Evolutionary conservation across 257 asterid genomes (phyloP).

Genomic region (Nicotiana paniculata): DNA sequence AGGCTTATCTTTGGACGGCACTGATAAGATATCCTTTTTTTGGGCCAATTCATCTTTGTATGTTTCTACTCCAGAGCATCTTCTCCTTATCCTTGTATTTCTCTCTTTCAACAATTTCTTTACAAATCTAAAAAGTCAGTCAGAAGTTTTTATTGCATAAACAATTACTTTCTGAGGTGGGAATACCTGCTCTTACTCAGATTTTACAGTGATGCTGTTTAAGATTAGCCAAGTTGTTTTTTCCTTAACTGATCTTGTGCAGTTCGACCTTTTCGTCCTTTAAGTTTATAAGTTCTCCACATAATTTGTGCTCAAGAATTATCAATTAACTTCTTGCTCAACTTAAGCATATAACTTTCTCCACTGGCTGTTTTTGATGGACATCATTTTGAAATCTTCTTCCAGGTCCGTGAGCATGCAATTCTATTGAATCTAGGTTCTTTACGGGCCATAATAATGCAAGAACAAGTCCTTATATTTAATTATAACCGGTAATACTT

Average conservation of each 20-base stretch:
- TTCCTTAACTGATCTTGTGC: not conserved
- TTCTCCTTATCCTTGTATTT: not conserved
- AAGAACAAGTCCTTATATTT: conserved; percentile 78
- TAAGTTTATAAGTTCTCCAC: not conserved
- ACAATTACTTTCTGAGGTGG: not conserved
- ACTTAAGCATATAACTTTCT: not conserved
- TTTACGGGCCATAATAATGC: conserved; percentile 86
- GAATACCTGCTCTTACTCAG: not conserved
- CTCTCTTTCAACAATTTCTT: not conserved
- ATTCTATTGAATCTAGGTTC: conserved; percentile 91
- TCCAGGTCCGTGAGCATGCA: conserved; percentile 89
- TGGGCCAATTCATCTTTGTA: not conserved
- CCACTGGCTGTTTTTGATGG: not conserved
- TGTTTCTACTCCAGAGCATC: not conserved
- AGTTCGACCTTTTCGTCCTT: not conserved
- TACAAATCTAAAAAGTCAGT: not conserved
- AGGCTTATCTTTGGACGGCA: not conserved
- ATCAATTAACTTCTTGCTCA: not conserved
- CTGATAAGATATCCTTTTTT: not conserved
- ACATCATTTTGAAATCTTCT: conserved; percentile 3
- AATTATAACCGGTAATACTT: conserved; percentile 79
- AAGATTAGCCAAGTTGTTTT: not conserved
- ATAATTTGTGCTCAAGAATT: not conserved
- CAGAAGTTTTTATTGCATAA: not conserved
- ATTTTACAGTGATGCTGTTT: not conserved